Percentiles rank a stretch among this genome's conserved stretches.
Evolutionary conservation across 2,329 filamentous ascomycete genomes (phyloP).

Genomic region (Neurospora crassa): DNA sequence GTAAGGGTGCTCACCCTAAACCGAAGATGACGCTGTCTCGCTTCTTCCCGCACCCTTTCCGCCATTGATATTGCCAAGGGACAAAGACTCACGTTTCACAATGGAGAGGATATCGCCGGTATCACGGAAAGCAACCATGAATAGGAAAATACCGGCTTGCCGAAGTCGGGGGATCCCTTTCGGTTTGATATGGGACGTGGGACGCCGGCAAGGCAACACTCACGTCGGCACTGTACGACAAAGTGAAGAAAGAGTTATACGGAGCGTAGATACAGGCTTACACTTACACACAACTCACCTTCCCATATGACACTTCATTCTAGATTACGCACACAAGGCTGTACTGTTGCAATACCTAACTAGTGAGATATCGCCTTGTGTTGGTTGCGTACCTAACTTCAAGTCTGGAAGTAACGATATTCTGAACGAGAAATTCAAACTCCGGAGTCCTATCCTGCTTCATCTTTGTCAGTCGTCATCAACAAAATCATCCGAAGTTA

Average conservation of each 20-base stretch:
- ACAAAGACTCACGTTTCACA: neutral
- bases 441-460: neutral
- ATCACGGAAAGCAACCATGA: neutral
- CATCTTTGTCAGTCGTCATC: no score
- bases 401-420: neutral
- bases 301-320: neutral
- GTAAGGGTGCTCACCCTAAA: neutral
- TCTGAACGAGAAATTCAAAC: neutral
- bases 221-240: neutral
- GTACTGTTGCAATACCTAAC: neutral
- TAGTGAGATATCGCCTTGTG: neutral
- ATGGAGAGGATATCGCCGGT: neutral
- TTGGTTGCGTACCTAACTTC: neutral
- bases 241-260: neutral
- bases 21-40: neutral
- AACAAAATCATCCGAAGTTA: neutral
- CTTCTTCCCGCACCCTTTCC: neutral
- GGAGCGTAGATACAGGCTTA: neutral
- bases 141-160: neutral
- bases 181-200: neutral
- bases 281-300: neutral
- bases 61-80: neutral
- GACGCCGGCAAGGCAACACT: neutral
- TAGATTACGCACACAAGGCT: neutral
- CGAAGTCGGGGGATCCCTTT: neutral